phyloP scores from a whole-genome alignment of 192 early-diverging fungal species.

The Mortierella hygrophila region DNA sequence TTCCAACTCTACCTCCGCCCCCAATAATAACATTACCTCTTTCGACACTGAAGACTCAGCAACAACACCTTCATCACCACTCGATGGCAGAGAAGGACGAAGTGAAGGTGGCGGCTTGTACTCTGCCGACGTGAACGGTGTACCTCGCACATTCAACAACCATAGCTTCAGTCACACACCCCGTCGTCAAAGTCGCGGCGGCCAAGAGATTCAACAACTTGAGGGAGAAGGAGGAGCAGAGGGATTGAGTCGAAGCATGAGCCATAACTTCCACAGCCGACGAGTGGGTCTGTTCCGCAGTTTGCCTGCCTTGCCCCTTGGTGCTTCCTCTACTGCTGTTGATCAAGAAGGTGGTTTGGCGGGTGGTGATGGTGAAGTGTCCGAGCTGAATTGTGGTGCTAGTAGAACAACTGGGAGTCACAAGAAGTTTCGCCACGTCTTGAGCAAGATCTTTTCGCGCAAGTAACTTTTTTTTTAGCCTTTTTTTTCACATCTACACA shows the following conservation, averaged over 20 bases:
- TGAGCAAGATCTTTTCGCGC: slow-evolving; percentile 38
- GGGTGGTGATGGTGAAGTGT: not conserved
- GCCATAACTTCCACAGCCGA: not conserved
- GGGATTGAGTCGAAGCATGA: not conserved
- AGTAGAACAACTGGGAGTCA: not conserved
- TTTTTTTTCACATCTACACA: too few species aligned
- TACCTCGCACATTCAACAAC: not conserved
- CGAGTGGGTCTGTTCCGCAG: not conserved
- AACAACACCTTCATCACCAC: not conserved
- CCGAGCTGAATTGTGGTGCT: not conserved
- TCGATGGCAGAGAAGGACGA: not conserved
- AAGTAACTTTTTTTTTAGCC: not conserved
- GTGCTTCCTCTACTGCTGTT: not conserved
- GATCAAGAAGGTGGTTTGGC: not conserved
- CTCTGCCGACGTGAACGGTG: not conserved
- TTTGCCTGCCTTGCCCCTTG: not conserved
- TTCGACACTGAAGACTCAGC: not conserved
- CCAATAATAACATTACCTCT: not conserved
- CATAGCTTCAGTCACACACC: not conserved
- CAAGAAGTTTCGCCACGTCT: slow-evolving; percentile 27
- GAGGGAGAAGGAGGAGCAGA: not conserved
- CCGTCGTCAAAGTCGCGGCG: not conserved
- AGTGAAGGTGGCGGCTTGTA: not conserved
- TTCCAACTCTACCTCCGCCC: not conserved
- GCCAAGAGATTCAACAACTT: not conserved